Percentiles rank a stretch among this genome's conserved stretches.
Evolutionary conservation across 306 rosid species (phyloP).

Genomic region (Pterocarpus santalinus): DNA sequence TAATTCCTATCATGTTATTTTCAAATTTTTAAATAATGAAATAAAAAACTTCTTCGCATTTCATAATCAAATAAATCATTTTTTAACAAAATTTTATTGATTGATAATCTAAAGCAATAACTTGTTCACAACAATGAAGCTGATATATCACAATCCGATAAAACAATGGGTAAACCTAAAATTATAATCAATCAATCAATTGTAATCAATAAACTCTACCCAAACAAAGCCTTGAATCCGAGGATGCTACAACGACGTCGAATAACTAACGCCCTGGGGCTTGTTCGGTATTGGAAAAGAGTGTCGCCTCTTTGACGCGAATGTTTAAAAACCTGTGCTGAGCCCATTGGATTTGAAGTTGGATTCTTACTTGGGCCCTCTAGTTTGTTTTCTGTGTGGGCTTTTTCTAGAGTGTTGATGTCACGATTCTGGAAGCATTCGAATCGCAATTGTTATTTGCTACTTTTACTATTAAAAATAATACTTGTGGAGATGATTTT

Average conservation of each 20-base stretch:
- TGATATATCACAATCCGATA: too few species aligned
- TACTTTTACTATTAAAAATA: neutral
- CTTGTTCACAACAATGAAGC: too few species aligned
- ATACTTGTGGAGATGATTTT: neutral
- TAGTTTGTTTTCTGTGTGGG: neutral
- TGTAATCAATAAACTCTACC: neutral
- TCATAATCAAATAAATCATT: too few species aligned
- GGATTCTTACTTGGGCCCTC: neutral
- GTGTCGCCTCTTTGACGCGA: constrained; percentile 60
- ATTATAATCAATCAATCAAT: too few species aligned
- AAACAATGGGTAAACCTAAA: too few species aligned
- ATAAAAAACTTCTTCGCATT: too few species aligned
- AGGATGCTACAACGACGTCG: neutral
- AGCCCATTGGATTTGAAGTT: constrained; percentile 31
- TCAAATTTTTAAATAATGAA: too few species aligned
- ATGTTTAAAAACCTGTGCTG: neutral
- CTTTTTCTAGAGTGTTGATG: neutral
- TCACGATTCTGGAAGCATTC: neutral
- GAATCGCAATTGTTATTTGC: neutral
- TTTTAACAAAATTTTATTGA: too few species aligned
- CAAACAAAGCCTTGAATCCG: neutral
- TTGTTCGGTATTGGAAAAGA: constrained; percentile 34
- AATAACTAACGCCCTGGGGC: neutral
- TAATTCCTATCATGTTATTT: too few species aligned
- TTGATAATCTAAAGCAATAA: too few species aligned